A percentile compares a stretch with the other conserved stretches of the same genome.
Evolutionary conservation across 306 rosid genomes (phyloP).

Genomic region (Hippophae gyantsensis): DNA sequence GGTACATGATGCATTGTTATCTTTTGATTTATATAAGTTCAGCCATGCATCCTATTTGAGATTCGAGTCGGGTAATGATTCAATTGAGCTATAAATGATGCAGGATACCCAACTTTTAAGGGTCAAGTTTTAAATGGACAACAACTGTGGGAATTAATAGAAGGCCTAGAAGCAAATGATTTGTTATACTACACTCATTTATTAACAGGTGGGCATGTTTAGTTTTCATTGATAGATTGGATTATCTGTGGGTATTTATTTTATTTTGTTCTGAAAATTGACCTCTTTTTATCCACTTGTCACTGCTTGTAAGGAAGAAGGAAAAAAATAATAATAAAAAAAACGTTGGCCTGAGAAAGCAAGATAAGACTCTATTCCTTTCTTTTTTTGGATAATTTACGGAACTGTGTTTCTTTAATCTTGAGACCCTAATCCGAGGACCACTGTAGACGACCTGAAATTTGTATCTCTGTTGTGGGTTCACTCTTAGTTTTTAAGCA

Average conservation of each 20-base stretch:
- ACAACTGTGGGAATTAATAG: slow-evolving; percentile 60
- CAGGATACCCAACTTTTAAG: slow-evolving; percentile 82
- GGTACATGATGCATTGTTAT: slow-evolving; percentile 40
- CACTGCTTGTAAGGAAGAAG: neutral
- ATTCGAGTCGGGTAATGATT: slow-evolving; percentile 21
- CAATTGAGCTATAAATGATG: slow-evolving; percentile 24
- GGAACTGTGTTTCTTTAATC: no score
- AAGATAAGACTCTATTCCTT: neutral
- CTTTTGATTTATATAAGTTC: slow-evolving; percentile 21
- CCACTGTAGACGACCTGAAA: no score
- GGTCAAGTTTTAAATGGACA: slow-evolving; percentile 82
- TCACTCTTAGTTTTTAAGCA: no score
- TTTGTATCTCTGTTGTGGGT: no score
- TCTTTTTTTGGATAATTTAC: no score
- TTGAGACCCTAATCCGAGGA: no score
- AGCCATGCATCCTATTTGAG: slow-evolving; percentile 20
- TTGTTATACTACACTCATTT: slow-evolving; percentile 74
- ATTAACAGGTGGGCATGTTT: slow-evolving; percentile 42
- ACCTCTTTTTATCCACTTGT: no score
- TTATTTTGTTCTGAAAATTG: neutral
- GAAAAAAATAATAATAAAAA: neutral
- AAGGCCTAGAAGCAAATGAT: slow-evolving; percentile 73
- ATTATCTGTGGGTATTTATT: neutral
- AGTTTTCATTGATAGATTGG: no score
- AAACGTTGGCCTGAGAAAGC: neutral